phyloP scores from a whole-genome alignment of 306 rosid species.

The Trichosanthes cucumerina region DNA sequence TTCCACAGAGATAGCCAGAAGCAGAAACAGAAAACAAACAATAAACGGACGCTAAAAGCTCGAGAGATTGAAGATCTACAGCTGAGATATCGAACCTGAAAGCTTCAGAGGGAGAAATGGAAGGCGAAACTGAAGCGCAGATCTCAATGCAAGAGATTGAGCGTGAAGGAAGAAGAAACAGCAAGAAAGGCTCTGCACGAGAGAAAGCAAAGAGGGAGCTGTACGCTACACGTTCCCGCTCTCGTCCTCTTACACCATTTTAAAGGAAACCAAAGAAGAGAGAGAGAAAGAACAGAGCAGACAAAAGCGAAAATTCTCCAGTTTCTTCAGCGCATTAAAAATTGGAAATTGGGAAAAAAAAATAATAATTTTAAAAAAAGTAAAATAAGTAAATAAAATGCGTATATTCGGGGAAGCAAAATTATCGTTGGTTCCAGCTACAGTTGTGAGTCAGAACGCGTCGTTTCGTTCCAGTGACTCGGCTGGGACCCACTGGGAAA shows the following conservation, averaged over 20 bases:
- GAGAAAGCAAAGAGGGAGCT: constrained; percentile 21
- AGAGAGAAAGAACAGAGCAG: neutral
- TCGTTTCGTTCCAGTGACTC: neutral
- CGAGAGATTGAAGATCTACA: constrained; percentile 8
- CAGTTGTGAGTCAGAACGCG: neutral
- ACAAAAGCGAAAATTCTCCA: neutral
- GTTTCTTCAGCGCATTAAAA: neutral
- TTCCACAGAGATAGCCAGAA: neutral
- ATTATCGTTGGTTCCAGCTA: neutral
- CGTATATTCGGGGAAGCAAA: neutral
- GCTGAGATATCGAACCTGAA: constrained; percentile 2
- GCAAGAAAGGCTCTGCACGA: constrained; percentile 10
- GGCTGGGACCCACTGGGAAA: neutral
- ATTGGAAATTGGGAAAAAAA: neutral
- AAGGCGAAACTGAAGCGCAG: constrained; percentile 13
- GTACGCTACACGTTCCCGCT: constrained; percentile 42
- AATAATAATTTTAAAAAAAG: neutral
- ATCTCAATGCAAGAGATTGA: constrained; percentile 25
- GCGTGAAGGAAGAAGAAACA: neutral
- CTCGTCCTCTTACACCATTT: constrained; percentile 19
- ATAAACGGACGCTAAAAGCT: neutral
- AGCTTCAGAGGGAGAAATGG: constrained; percentile 11
- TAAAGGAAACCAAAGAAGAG: constrained; percentile 10
- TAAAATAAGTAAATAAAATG: neutral
- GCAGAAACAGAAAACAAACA: constrained; percentile 11